Percentiles rank a stretch among this genome's conserved stretches.
phyloP scores from a whole-genome alignment of 345 rosid genomes.

The Salix viminalis region DNA sequence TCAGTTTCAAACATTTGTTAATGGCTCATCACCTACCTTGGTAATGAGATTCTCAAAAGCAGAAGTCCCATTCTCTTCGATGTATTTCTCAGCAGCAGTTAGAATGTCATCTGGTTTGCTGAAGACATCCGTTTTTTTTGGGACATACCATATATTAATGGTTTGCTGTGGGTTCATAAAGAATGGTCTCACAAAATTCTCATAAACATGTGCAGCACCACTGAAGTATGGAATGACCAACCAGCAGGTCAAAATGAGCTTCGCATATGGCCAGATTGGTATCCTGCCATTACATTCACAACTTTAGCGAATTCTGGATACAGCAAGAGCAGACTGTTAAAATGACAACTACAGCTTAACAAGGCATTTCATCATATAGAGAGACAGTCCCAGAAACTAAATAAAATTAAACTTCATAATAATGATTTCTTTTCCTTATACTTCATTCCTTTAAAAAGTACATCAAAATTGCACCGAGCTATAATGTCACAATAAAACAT shows the following conservation, averaged over 20 bases:
- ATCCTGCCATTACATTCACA: constrained; percentile 47
- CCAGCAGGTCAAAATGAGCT: constrained; percentile 91
- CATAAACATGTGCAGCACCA: constrained; percentile 92
- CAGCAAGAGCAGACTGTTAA: neutral
- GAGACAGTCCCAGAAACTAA: neutral
- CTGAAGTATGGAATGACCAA: constrained; percentile 89
- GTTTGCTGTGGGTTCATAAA: constrained; percentile 60
- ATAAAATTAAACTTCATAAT: neutral
- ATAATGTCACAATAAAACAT: neutral
- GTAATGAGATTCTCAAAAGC: constrained; percentile 80
- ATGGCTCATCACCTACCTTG: constrained; percentile 37
- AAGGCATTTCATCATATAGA: neutral
- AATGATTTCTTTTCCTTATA: neutral
- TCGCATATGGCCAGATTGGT: constrained; percentile 77
- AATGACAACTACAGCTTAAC: neutral
- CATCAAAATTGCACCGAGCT: neutral
- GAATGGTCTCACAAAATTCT: constrained; percentile 76
- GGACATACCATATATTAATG: constrained; percentile 89
- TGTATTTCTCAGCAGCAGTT: constrained; percentile 84
- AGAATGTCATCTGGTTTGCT: constrained; percentile 67
- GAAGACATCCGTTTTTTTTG: constrained; percentile 64
- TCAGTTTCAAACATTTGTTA: neutral
- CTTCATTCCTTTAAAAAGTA: neutral
- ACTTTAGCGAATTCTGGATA: neutral
- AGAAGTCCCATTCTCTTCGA: constrained; percentile 77